Evolutionary conservation across 129 eudicot species (phyloP).

Genomic region (Chrysanthemum makinoi): DNA sequence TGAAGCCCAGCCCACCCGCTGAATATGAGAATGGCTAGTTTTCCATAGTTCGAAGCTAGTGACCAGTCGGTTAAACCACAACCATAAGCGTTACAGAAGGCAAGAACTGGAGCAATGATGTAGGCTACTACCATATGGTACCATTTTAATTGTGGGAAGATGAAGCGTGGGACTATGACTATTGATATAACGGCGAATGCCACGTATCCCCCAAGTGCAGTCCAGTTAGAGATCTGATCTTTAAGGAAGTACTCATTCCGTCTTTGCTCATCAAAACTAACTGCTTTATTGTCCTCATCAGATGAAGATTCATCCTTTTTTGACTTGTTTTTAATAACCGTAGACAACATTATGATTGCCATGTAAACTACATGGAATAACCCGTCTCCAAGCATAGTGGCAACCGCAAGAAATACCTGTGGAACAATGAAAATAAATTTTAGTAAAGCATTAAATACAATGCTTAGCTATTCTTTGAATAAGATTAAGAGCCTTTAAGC

Average conservation of each 20-base stretch:
- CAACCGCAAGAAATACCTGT: conserved; percentile 61
- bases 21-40: conserved; percentile 51
- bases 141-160: conserved; percentile 67
- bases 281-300: conserved; percentile 3
- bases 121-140: conserved; percentile 52
- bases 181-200: conserved; percentile 39
- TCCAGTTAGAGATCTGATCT: conserved; percentile 48
- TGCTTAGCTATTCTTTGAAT: too few species aligned
- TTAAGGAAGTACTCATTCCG: conserved; percentile 48
- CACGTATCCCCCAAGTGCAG: conserved; percentile 53
- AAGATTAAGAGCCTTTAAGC: too few species aligned
- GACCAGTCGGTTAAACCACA: conserved; percentile 78
- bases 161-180: conserved; percentile 35
- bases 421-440: not conserved
- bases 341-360: conserved; percentile 24
- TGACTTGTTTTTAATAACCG: conserved; percentile 4
- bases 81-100: conserved; percentile 76
- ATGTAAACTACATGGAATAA: conserved; percentile 49
- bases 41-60: conserved; percentile 67
- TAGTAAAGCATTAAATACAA: not conserved
- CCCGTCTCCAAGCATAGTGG: conserved; percentile 71
- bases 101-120: conserved; percentile 52
- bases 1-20: conserved; percentile 55
- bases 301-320: conserved; percentile 13
- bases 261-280: conserved; percentile 39